Evolutionary conservation across 805 yeast genomes (phyloP), one percentile per base, ranked within the genome.

Genomic region (Candida maesae): DNA sequence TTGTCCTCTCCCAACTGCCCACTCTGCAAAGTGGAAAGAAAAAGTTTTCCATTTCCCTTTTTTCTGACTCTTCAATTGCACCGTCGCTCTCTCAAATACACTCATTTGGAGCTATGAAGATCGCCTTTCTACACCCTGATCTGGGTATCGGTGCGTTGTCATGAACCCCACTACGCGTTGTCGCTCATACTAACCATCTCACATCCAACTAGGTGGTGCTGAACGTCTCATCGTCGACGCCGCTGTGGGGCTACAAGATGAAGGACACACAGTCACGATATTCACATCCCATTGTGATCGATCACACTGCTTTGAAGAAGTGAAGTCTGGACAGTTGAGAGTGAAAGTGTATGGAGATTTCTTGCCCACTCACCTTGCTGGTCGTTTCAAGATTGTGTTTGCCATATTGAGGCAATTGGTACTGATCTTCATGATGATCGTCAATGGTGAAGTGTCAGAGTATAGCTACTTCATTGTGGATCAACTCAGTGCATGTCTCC

Each of bases 191-290:
- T 10, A 8, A 21, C 24, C 24, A 21, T 8, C 43, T 43, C 25
- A 44, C 44, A 20, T 12, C 5, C 7, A 7, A 12, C 3, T 17
- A 45, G 49, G 89, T 21, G 99, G 99, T 4, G 99, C 99, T 1
- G 99, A 93, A 59, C 71, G 99, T 44, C 71, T 95, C n/a, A 89
- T 93, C 2, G 96, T 93, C 1, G 99, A 93, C 63, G 89, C 95
- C 3, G 99, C 98, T 0, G 68, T 88, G 3, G 95, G 96, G 0
- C 65, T 93, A 20, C 88, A 91, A 56, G 71, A 77, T 3, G 62
- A 69, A 23, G 79, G 81, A 6, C 80, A 84, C 57, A 70, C 68
- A 1, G 79, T 93, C 10, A 70, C 72, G 2, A 72, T 90, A 5
- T 88, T 73, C 64, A 91, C 99, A 0, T 89, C 96, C 0, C 96